Evolutionary conservation across 148 eudicot species (phyloP).

Genomic region (Fagopyrum tataricum): DNA sequence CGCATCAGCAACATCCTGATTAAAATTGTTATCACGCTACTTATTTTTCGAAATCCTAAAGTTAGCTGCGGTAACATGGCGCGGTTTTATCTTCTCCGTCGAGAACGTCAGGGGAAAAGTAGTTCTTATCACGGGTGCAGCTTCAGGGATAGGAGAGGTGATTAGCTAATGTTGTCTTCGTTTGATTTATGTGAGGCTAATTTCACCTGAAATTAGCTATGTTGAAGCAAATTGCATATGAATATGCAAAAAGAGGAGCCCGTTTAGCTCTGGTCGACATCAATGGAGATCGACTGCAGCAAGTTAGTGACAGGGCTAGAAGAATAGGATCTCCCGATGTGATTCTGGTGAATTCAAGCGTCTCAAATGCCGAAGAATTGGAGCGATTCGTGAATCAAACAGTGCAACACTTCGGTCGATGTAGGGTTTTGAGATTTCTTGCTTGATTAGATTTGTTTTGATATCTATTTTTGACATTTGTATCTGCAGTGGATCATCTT

Average conservation of each 20-base stretch:
- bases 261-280: slow-evolving; percentile 25
- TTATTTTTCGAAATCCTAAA: background rate
- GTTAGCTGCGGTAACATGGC: background rate
- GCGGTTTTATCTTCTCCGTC: background rate
- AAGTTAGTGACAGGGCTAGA: slow-evolving; percentile 18
- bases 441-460: no score
- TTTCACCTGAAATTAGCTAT: background rate
- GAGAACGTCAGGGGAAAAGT: slow-evolving; percentile 7
- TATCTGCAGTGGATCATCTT: slow-evolving; percentile 2
- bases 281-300: slow-evolving; percentile 19
- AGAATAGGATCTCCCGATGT: background rate
- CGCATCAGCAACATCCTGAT: background rate
- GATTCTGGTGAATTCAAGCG: no score
- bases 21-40: background rate
- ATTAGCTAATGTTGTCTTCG: background rate
- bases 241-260: slow-evolving; percentile 31
- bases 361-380: background rate
- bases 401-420: background rate
- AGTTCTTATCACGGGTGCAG: slow-evolving; percentile 14
- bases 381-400: background rate
- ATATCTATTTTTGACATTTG: background rate
- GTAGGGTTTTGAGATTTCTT: background rate
- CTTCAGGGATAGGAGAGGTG: slow-evolving; percentile 16
- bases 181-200: background rate
- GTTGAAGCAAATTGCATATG: slow-evolving; percentile 27